Evolutionary conservation across 1,284 basidiomycete genomes (phyloP), one percentile per base, ranked within the genome.

Genomic region (Calocybe gambosa): DNA sequence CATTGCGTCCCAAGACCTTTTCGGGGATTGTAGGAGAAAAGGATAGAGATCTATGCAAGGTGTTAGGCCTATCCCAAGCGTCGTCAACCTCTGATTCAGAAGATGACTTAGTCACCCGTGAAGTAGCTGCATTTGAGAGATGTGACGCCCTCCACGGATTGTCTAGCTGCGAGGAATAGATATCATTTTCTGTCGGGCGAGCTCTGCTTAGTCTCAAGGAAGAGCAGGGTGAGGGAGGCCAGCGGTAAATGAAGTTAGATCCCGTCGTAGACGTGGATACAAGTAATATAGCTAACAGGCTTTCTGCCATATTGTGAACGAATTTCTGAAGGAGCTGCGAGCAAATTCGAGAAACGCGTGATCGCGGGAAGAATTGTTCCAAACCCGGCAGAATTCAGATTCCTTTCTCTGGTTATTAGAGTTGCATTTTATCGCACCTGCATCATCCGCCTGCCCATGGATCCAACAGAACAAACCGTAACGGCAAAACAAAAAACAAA

Each of bases 221-320:
- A 8, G 73, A 63, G 10, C 66, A 58, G 13, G 85, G 85, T 5
- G 64, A 67, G 13, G 83, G 80, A 1, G 87, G 88, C 85, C 85
- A 90, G 55, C 80, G 73, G 57, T 78, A 89, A 34, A 85, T 80
- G 1, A 89, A 66, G 54, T 71, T 83, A 6, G 81, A 78, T 13
- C 82, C 86, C 58, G 81, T 85, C 3, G 85, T 81, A 5, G 87
- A 89, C 5, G 80, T 80, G 4, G 85, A 85, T 20, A 86, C 83
- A 16, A 90, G 75, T 1, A 89, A 64, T 50, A 90, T 72, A 5
- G 82, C 79, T 26, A 87, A 63, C n/a, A 89, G 68, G 1, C 82
- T 82, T 61, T 85, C 82, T 25, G 80, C 77, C 82, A 85, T 85
- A 9, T 15, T 5, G 25, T n/a, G n/a, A n/a, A 26, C 25, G 10